Evolutionary conservation across 179 eudicot genomes (phyloP).

Genomic region (Gypsophila paniculata): DNA sequence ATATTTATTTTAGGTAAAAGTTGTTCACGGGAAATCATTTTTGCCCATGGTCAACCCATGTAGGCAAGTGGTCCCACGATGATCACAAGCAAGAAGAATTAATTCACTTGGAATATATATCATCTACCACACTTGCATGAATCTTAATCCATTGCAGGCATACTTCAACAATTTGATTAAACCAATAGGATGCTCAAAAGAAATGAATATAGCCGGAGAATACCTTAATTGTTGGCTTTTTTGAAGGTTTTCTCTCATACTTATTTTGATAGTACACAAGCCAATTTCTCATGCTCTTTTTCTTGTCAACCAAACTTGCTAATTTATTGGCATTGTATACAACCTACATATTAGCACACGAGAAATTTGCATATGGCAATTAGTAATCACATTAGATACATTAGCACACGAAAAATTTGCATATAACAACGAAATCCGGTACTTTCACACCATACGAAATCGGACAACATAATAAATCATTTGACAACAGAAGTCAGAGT

Average conservation of each 20-base stretch:
- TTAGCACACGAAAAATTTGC: not conserved
- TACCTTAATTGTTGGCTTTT: constrained; percentile 79
- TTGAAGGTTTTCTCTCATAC: constrained; percentile 58
- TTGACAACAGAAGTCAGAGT: not conserved
- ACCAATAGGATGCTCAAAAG: not conserved
- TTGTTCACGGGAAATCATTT: not conserved
- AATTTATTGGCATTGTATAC: constrained; percentile 78
- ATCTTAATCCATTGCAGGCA: not conserved
- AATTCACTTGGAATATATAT: too few species aligned
- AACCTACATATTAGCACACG: constrained; percentile 34
- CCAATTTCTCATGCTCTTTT: constrained; percentile 61
- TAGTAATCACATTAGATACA: not conserved
- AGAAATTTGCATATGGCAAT: not conserved
- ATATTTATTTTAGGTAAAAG: too few species aligned
- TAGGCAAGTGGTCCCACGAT: not conserved
- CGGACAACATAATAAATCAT: not conserved
- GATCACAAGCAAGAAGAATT: not conserved
- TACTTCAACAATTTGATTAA: not conserved
- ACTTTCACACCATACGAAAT: not conserved
- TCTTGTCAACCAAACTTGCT: constrained; percentile 62
- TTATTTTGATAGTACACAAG: constrained; percentile 68
- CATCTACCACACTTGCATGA: not conserved
- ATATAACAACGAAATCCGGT: not conserved
- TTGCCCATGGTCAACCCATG: not conserved
- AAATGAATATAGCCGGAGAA: not conserved